Evolutionary conservation across 2,329 filamentous ascomycete species (phyloP).

Genomic region (Teratosphaeria epicoccoides): DNA sequence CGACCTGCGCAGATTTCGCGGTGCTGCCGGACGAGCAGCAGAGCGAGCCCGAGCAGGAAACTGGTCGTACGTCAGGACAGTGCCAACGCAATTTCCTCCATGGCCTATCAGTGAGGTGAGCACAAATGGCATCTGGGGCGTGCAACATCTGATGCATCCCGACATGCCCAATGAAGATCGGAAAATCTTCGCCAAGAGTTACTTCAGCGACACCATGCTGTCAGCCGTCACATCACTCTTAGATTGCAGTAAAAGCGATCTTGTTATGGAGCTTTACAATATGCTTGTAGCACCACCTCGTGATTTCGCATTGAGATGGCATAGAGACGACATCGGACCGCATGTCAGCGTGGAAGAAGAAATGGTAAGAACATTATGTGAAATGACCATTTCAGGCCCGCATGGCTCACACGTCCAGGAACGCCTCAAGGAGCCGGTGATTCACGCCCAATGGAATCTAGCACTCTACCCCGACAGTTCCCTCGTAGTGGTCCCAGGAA

Average conservation of each 20-base stretch:
- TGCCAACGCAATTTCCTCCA: constrained; percentile 84
- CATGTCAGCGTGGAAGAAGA: constrained; percentile 58
- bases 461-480: constrained; percentile 65
- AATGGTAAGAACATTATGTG: constrained; percentile 21
- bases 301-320: constrained; percentile 71
- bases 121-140: constrained; percentile 69
- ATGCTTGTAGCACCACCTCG: constrained; percentile 63
- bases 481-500: constrained; percentile 66
- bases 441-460: constrained; percentile 81
- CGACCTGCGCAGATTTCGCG: constrained; percentile 50
- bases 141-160: constrained; percentile 75
- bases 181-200: constrained; percentile 52
- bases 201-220: constrained; percentile 60
- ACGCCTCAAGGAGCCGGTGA: constrained; percentile 39
- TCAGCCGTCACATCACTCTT: constrained; percentile 56
- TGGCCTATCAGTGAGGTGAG: constrained; percentile 48
- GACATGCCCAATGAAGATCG: constrained; percentile 46
- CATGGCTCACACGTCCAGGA: background rate
- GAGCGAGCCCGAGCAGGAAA: constrained; percentile 53
- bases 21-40: constrained; percentile 48
- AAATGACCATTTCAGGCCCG: background rate
- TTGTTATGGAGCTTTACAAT: constrained; percentile 85
- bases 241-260: constrained; percentile 40
- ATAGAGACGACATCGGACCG: constrained; percentile 71
- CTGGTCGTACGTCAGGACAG: constrained; percentile 74